A percentile compares a stretch with the other conserved stretches of the same genome.
Evolutionary conservation across 2,329 filamentous ascomycete genomes (phyloP).

Genomic region (Colletotrichum caudatum): DNA sequence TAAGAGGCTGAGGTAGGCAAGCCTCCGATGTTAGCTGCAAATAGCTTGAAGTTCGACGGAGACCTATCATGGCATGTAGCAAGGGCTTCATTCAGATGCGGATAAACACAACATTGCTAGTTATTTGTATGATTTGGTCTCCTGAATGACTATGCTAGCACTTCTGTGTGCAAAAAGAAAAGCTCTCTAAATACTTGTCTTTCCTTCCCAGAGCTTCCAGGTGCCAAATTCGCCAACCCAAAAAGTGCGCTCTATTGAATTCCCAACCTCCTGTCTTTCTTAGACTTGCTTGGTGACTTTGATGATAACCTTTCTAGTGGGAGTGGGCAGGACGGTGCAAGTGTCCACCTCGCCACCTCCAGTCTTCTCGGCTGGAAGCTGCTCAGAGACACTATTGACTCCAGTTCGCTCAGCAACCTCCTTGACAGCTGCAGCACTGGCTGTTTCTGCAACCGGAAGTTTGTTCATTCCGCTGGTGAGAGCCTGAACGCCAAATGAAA

Average conservation of each 20-base stretch:
- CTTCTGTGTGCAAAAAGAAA: neutral
- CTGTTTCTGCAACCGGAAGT: no score
- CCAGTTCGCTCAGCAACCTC: neutral
- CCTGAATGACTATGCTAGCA: neutral
- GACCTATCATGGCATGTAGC: neutral
- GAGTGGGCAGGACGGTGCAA: neutral
- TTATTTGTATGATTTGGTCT: neutral
- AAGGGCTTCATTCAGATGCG: neutral
- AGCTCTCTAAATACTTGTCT: neutral
- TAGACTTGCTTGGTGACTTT: neutral
- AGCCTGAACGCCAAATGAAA: neutral
- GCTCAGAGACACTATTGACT: neutral
- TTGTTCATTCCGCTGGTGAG: neutral
- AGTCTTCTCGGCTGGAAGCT: no score
- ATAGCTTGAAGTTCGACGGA: neutral
- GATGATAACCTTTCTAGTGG: neutral
- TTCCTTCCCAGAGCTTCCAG: neutral
- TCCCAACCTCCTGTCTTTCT: neutral
- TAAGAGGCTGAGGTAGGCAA: neutral
- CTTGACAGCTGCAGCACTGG: neutral
- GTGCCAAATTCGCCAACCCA: neutral
- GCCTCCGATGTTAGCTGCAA: neutral
- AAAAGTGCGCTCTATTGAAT: neutral
- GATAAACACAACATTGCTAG: neutral
- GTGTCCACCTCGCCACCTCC: no score